A percentile compares a stretch with the other conserved stretches of the same genome.
These are phyloP conservation scores for Nicotiana knightiana DNA, from an alignment of 257 asterid genomes.

Conservation along the genomic window DNA sequence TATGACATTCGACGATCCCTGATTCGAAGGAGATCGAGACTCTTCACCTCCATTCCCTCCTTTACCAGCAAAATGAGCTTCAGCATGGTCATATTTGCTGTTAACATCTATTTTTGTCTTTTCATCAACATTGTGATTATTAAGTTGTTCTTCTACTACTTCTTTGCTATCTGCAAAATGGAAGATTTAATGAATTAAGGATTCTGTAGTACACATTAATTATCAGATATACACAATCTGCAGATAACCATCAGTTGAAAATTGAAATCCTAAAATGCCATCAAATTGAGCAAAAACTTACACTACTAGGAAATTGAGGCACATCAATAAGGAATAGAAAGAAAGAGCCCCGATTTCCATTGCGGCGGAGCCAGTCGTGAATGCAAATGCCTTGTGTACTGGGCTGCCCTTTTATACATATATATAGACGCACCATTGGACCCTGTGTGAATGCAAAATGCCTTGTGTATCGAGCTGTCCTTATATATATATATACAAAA, in stretches of 20 bases:
- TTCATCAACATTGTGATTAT: background rate
- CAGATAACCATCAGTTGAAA: background rate
- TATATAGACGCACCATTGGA: too few relatives aligned
- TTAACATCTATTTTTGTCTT: background rate
- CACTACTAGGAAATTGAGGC: background rate
- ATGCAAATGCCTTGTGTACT: too few relatives aligned
- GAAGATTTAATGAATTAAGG: background rate
- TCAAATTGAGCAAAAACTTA: background rate
- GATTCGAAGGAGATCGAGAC: slow-evolving; percentile 18
- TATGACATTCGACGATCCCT: slow-evolving; percentile 30
- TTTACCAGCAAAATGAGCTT: slow-evolving; percentile 12
- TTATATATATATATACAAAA: too few relatives aligned
- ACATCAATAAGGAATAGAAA: background rate
- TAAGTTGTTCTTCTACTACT: background rate
- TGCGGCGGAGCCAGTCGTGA: too few relatives aligned
- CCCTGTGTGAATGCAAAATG: too few relatives aligned
- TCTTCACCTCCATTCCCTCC: slow-evolving; percentile 14
- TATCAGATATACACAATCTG: background rate
- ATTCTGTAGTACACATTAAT: background rate
- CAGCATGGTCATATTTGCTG: slow-evolving; percentile 14
- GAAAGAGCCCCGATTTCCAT: background rate
- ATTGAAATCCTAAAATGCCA: background rate
- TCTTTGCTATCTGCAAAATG: background rate
- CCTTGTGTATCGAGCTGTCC: too few relatives aligned
- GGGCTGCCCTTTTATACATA: too few relatives aligned